Conservation (phyloP, 495 filamentous ascomycete species). For the Lasiosphaeria hispida region DNA sequence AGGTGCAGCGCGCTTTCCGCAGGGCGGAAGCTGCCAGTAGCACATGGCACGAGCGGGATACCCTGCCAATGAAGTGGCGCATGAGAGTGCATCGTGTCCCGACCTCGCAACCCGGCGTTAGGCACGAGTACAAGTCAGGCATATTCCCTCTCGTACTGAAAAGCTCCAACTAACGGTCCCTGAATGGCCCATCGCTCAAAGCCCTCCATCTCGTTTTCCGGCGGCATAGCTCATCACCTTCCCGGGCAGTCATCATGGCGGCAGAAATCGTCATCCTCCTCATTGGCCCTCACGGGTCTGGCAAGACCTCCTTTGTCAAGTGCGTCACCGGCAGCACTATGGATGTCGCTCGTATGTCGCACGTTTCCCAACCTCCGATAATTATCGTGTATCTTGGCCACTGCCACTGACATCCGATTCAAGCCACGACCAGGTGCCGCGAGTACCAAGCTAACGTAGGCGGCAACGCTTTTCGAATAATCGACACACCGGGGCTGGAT, state of each 20-base stretch:
- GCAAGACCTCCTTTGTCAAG: constrained; percentile 7
- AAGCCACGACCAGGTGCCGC: background rate
- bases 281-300: constrained; percentile 1
- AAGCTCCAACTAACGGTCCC: background rate
- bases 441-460: background rate
- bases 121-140: constrained; percentile 8
- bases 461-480: background rate
- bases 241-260: background rate
- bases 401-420: background rate
- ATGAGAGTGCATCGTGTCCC: background rate
- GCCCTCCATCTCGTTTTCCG: background rate
- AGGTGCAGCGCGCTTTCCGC: background rate
- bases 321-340: background rate
- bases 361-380: background rate
- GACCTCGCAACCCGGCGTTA: background rate
- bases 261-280: constrained; percentile 5
- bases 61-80: background rate
- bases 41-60: background rate
- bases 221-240: background rate
- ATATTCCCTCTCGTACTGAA: background rate
- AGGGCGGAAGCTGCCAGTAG: background rate
- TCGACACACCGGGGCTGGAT: constrained; percentile 6
- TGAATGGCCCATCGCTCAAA: constrained; percentile 3
- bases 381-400: background rate
- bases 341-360: background rate